Percentiles rank a stretch among this genome's conserved stretches.
phyloP scores from a whole-genome alignment of 108 stramenopile species.

The Nannochloropsis gaditana region DNA sequence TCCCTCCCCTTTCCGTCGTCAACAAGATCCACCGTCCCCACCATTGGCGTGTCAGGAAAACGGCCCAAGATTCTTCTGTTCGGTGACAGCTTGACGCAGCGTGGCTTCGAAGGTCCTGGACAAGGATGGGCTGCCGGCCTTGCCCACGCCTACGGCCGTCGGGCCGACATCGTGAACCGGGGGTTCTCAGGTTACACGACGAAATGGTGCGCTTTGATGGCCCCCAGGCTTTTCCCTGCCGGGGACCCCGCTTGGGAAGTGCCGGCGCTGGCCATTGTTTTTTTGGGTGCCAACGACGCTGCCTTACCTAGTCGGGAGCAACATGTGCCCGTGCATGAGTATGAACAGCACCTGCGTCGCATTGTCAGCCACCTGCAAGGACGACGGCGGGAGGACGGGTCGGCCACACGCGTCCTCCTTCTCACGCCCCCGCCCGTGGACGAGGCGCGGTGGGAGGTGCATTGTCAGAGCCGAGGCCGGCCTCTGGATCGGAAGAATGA shows the following conservation, averaged over 20 bases:
- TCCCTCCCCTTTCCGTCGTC: neutral
- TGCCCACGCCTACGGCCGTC: neutral
- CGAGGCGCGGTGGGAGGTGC: neutral
- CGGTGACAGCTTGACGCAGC: neutral
- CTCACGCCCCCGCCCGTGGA: conserved; percentile 6
- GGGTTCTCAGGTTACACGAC: neutral
- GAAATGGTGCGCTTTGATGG: neutral
- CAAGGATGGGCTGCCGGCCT: neutral
- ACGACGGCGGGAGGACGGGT: neutral
- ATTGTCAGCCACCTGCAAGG: neutral
- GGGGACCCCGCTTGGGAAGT: conserved; percentile 1
- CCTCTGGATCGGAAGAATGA: neutral
- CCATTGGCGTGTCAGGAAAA: neutral
- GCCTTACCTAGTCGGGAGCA: neutral
- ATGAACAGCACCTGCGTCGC: neutral
- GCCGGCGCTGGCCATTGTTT: neutral
- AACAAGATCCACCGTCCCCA: neutral
- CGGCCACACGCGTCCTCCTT: neutral
- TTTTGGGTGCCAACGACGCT: conserved; percentile 19
- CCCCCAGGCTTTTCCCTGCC: neutral
- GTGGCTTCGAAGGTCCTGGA: conserved; percentile 14
- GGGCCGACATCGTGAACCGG: conserved; percentile 5
- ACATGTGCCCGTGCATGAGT: neutral
- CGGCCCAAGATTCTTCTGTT: conserved; percentile 11
- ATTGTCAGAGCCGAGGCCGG: neutral